Evolutionary conservation across 1,284 basidiomycete genomes (phyloP), one percentile per base, ranked within the genome.

Genomic region (Trametes hirsuta): DNA sequence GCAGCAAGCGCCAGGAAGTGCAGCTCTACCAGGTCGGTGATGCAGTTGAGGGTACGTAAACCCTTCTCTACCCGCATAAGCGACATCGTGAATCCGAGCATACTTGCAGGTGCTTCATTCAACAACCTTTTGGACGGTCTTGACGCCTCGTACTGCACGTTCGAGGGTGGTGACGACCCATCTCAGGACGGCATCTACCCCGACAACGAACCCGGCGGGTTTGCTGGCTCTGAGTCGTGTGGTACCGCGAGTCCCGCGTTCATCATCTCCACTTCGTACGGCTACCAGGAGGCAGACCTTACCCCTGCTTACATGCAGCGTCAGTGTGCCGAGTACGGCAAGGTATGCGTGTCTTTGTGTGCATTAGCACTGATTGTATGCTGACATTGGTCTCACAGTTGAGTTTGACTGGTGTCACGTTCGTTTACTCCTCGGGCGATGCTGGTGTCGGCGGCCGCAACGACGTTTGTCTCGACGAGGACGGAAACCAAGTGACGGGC

Each of bases 371-470:
- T 14, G 12, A 21, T 24, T n/a, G 37, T 25, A 42, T 12, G 40
- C 75, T 40, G 80, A 81, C 30, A 82, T 83, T 14, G 4, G 14
- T 80, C 76, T 5, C 79, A 79, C 68, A 84, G 62, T 79, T 91
- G 50, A 85, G 86, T 11, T 72, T 82, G 14, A 78, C 80, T 36
- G 89, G 89, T 21, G 80, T 80, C 12, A 85, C 82, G 12, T 76
- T 86, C 25, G 75, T 91, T 64, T 89, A 86, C 75, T 84, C 84
- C 35, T 85, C 84, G 55, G 89, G 88, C 57, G 88, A 87, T 66
- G 69, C 66, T 52, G 88, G 88, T 54, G 72, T 91, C 35, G 88
- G 87, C 22, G 82, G 76, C 3, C 71, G 78, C 62, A 44, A 53
- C 6, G 74, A 66, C 4, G 36, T 73, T 3, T 86, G 81, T 62